Evolutionary conservation across 257 asterid species (phyloP).

Genomic region (Euphrasia confusa): DNA sequence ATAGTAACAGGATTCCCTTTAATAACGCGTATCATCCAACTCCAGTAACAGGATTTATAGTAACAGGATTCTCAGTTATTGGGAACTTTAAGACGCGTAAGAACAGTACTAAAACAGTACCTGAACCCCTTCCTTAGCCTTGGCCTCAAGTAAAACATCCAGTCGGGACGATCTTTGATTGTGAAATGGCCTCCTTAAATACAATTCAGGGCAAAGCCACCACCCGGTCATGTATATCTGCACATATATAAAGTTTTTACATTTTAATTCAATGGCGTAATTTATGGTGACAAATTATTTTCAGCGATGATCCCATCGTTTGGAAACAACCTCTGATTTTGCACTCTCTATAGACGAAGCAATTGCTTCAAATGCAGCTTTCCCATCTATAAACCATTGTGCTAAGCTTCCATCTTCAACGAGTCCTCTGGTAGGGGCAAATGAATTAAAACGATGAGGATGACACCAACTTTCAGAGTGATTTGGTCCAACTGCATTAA

Average conservation of each 20-base stretch:
- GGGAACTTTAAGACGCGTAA: too few species aligned
- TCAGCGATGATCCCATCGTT: constrained; percentile 9
- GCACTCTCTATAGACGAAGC: constrained; percentile 80
- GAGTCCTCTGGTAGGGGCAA: constrained; percentile 80
- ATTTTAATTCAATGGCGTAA: neutral
- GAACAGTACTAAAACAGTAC: constrained; percentile 25
- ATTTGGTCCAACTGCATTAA: constrained; percentile 59
- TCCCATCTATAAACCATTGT: constrained; percentile 93
- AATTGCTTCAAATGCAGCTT: constrained; percentile 88
- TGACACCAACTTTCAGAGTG: constrained; percentile 73
- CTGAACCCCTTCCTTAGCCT: constrained; percentile 94
- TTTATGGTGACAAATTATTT: constrained; percentile 20
- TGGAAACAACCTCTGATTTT: constrained; percentile 65
- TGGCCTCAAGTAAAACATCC: constrained; percentile 75
- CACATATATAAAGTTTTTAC: constrained; percentile 25
- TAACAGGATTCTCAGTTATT: too few species aligned
- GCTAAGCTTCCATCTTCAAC: constrained; percentile 81
- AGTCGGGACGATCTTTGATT: constrained; percentile 65
- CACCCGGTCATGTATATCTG: constrained; percentile 96
- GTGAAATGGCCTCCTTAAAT: constrained; percentile 77
- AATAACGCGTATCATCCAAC: neutral
- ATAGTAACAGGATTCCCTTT: neutral
- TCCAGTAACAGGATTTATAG: neutral
- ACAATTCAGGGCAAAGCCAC: constrained; percentile 99
- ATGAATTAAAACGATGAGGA: constrained; percentile 77